phyloP scores from a whole-genome alignment of 169 alveolate species.

The Plasmodium ovale region DNA sequence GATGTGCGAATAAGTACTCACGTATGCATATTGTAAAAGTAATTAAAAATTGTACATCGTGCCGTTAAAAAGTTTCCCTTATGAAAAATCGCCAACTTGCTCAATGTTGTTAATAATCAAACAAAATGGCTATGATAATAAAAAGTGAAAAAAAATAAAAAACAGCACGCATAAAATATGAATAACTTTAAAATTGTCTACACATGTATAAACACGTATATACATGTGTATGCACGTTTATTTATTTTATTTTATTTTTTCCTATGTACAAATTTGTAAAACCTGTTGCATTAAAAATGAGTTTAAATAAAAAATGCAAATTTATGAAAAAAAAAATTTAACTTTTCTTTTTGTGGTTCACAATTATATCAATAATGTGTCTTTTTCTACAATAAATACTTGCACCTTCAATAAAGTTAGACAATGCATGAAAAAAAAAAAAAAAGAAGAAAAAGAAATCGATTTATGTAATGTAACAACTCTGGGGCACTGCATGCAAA shows the following conservation, averaged over 20 bases:
- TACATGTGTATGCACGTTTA: not conserved
- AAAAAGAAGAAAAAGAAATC: no score
- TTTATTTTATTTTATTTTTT: no score
- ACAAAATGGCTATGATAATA: not conserved
- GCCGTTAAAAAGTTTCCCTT: not conserved
- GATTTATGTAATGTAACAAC: no score
- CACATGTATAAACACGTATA: not conserved
- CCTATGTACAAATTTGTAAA: not conserved
- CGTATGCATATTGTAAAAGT: not conserved
- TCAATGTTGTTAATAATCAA: not conserved
- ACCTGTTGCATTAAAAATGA: not conserved
- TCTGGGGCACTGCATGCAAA: no score
- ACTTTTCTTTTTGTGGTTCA: no score
- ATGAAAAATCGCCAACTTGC: not conserved
- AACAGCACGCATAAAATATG: not conserved
- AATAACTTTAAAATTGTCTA: not conserved
- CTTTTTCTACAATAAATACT: no score
- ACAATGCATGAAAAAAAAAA: no score
- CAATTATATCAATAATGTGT: no score
- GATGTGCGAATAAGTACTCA: not conserved
- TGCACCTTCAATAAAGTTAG: no score
- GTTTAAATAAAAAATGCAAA: not conserved
- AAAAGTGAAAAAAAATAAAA: not conserved
- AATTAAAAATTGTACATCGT: not conserved
- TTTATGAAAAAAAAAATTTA: no score